Evolutionary conservation across 306 rosid species (phyloP), one percentile per base, ranked within the genome.

Genomic region (Malus sieversii): DNA sequence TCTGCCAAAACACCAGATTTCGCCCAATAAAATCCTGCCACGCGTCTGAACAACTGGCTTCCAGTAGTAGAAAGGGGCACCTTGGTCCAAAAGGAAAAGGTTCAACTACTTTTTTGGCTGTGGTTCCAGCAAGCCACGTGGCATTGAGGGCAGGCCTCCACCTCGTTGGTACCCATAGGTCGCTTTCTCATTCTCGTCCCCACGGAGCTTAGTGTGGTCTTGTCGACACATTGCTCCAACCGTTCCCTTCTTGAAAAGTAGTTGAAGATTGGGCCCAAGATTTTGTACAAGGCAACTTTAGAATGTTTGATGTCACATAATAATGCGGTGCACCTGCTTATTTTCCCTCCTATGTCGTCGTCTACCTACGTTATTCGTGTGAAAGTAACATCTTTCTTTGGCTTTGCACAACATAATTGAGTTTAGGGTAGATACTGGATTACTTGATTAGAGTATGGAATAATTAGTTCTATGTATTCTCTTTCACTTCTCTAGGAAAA

Each of bases 91-190:
- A 13, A 15, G 29, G 15, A 25, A 13, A 71, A 13, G 68, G 2
- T 73, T 22, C 14, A 32, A 60, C 33, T 42, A 30, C 8, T 78
- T 81, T 13, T 57, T 42, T 25, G 6, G 42, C 63, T 0, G 74
- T 22, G 12, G 65, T 72, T 29, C 65, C 75, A 68, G 29, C 77
- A 61, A 20, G 76, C 76, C 87, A 87, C 88, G 87, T 80, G 86
- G 82, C 61, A 44, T 1, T 14, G 71, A 77, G 79, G 81, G 78
- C 44, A 20, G 78, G 80, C 70, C 74, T 65, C 27, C 3, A 1
- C 42, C 42, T 72, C 60, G 78, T 66, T 68, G 48, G 55, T 72
- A 65, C 14, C 51, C 59, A 29, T 69, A 57, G 74, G 77, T 86
- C 81, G 46, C 68, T 57, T n/a, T 70, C 48, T 75, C 55, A 19